Evolutionary conservation across 768 basidiomycete genomes (phyloP), one percentile per base, ranked within the genome.

Genomic region (Leccinum olivaceopallidum): DNA sequence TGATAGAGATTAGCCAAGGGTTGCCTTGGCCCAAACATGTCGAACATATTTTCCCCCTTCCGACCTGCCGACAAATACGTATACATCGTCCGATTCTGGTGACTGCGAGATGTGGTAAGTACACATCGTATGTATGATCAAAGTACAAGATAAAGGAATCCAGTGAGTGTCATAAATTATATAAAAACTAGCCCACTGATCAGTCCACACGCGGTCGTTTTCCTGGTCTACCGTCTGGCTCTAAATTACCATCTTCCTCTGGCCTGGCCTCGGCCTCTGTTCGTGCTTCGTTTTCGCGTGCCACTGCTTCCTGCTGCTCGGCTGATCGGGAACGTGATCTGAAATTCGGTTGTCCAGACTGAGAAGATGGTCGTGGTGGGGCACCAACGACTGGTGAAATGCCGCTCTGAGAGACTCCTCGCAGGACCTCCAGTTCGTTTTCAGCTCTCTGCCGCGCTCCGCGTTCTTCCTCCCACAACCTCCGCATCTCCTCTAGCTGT

Each of bases 401-500:
- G 5, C 28, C 42, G 14, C 60, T 53, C 52, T 66, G 72, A 12
- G 73, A 62, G 7, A 71, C 75, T 36, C 78, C 81, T 22, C 82
- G 77, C 18, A 89, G 69, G 36, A 79, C 75, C 53, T 86, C 83
- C 14, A 91, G 74, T 69, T 92, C 90, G n/a, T 74, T 76, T 73
- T 91, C 88, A 0, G 82, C 77, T 37, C 87, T 76, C 71, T 83
- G 78, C 34, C 88, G 79, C 4, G 77, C 79, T 57, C 77, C 76
- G 20, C 88, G 81, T 71, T 93, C 92, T 65, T 90, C 88, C 56
- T 92, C 91, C 87, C 90, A 92, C 69, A 87, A 65, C n/a, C 88
- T 78, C 69, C 89, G 85, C 72, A 89, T 80, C 73, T 93, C 92
- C 67, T 92, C 92, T 12, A 94, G 79, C 71, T 93, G 91, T 14